These are phyloP conservation scores for Bocquillonia castaneifolia DNA, from an alignment of 441 rosid species.

Conservation along the genomic window DNA sequence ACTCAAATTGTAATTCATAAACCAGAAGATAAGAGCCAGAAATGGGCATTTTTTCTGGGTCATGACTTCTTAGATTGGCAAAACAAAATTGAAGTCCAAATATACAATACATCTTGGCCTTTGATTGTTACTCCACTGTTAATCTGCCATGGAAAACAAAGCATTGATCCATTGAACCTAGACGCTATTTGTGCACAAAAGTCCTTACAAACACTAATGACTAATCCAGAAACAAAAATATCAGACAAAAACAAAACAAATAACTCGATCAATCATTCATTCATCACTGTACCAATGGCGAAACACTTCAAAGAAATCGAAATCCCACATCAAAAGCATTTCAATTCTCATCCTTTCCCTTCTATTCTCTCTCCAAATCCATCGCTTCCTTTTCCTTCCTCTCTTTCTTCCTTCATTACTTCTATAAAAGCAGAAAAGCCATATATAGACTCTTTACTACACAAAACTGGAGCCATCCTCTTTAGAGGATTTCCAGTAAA, in stretches of 20 bases:
- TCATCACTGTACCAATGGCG: slow-evolving; percentile 46
- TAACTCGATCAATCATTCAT: too few relatives aligned
- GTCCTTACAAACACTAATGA: neutral
- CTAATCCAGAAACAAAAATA: neutral
- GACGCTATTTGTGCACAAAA: slow-evolving; percentile 15
- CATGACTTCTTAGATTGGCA: too few relatives aligned
- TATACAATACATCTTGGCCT: too few relatives aligned
- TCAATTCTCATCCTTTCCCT: slow-evolving; percentile 46
- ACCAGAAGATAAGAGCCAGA: too few relatives aligned
- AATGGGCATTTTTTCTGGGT: too few relatives aligned
- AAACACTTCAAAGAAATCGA: slow-evolving; percentile 36
- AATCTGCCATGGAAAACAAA: neutral
- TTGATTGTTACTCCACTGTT: neutral
- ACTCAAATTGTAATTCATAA: too few relatives aligned
- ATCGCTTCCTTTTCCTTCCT: slow-evolving; percentile 18
- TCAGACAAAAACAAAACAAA: too few relatives aligned
- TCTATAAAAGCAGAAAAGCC: slow-evolving; percentile 41
- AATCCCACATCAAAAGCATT: slow-evolving; percentile 47
- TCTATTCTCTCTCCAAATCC: slow-evolving; percentile 41
- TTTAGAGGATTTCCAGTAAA: slow-evolving; percentile 54
- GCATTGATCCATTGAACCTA: slow-evolving; percentile 17
- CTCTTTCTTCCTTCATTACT: slow-evolving; percentile 30
- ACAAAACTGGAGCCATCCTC: slow-evolving; percentile 60
- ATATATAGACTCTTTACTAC: slow-evolving; percentile 56
- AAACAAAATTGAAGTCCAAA: neutral